A percentile compares a stretch with the other conserved stretches of the same genome.
phyloP scores from a whole-genome alignment of 192 early-diverging fungal genomes.

The Spizellomyces sp. region DNA sequence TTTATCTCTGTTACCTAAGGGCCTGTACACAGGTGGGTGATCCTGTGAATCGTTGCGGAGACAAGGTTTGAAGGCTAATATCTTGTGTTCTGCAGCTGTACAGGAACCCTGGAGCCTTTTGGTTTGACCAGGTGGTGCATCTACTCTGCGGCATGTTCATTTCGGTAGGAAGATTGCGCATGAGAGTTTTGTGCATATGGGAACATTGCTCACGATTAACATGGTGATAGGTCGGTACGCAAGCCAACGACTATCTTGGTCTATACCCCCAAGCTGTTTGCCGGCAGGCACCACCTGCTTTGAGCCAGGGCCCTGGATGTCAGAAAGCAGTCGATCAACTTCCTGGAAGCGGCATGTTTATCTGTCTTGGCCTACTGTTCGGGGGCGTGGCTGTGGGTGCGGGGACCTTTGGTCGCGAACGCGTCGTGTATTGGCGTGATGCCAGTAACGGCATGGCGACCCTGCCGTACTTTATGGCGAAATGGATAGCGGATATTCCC shows the following conservation, averaged over 20 bases:
- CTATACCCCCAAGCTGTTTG: slow-evolving; percentile 50
- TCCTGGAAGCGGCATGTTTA: slow-evolving; percentile 56
- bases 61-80: background rate
- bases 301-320: slow-evolving; percentile 18
- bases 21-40: slow-evolving; percentile 17
- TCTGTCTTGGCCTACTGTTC: slow-evolving; percentile 59
- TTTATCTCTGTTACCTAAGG: slow-evolving; percentile 46
- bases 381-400: slow-evolving; percentile 60
- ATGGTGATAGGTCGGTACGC: background rate
- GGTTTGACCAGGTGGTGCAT: slow-evolving; percentile 59
- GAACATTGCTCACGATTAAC: too few species aligned
- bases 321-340: slow-evolving; percentile 29
- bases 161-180: slow-evolving; percentile 15
- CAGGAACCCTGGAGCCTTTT: slow-evolving; percentile 42
- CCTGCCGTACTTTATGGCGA: slow-evolving; percentile 64
- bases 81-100: slow-evolving; percentile 54
- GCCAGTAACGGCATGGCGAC: slow-evolving; percentile 57
- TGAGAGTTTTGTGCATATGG: too few species aligned
- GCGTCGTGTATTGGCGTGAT: slow-evolving; percentile 69
- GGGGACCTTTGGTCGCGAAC: slow-evolving; percentile 66
- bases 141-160: slow-evolving; percentile 55
- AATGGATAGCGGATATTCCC: slow-evolving; percentile 62
- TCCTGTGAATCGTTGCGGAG: background rate
- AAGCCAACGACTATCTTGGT: slow-evolving; percentile 56
- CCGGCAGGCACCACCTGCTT: slow-evolving; percentile 38